Evolutionary conservation across 2,329 filamentous ascomycete genomes (phyloP).

Genomic region (Sporothrix humicola): DNA sequence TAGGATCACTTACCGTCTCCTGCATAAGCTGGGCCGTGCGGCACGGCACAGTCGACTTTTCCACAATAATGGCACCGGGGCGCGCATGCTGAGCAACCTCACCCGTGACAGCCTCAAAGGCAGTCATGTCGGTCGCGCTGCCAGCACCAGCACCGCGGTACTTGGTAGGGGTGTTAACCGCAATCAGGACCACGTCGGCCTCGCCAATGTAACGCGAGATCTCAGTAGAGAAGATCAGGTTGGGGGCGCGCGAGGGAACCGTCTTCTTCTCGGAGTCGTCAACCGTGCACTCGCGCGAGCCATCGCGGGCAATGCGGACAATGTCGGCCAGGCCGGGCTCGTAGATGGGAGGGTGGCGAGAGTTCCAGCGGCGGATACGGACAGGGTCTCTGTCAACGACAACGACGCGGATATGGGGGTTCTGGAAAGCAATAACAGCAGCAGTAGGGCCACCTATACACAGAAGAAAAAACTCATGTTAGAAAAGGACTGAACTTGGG

Average conservation of each 20-base stretch:
- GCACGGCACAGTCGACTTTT: slow-evolving; percentile 82
- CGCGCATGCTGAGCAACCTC: slow-evolving; percentile 71
- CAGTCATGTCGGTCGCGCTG: slow-evolving; percentile 73
- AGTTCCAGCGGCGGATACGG: slow-evolving; percentile 76
- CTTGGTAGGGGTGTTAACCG: slow-evolving; percentile 82
- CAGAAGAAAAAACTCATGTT: neutral
- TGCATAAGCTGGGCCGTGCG: slow-evolving; percentile 72
- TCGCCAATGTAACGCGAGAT: slow-evolving; percentile 65
- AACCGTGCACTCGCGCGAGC: slow-evolving; percentile 54
- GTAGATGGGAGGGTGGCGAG: slow-evolving; percentile 73
- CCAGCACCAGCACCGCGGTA: slow-evolving; percentile 71
- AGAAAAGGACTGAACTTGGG: slow-evolving; percentile 2
- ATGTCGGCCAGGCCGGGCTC: slow-evolving; percentile 74
- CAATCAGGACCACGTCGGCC: slow-evolving; percentile 75
- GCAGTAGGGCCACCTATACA: slow-evolving; percentile 72
- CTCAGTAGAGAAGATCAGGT: slow-evolving; percentile 76
- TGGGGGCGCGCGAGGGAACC: slow-evolving; percentile 57
- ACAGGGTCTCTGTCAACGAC: slow-evolving; percentile 73
- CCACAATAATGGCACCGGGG: slow-evolving; percentile 74
- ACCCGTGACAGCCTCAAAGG: slow-evolving; percentile 71
- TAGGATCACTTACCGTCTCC: slow-evolving; percentile 61
- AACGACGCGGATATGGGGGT: slow-evolving; percentile 71
- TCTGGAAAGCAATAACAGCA: slow-evolving; percentile 74
- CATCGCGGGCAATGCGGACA: slow-evolving; percentile 68
- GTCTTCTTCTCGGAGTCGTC: slow-evolving; percentile 45